Percentiles rank a stretch among this genome's conserved stretches.
phyloP scores from a whole-genome alignment of 108 stramenopile genomes.

The Stephanodiscus triporus region DNA sequence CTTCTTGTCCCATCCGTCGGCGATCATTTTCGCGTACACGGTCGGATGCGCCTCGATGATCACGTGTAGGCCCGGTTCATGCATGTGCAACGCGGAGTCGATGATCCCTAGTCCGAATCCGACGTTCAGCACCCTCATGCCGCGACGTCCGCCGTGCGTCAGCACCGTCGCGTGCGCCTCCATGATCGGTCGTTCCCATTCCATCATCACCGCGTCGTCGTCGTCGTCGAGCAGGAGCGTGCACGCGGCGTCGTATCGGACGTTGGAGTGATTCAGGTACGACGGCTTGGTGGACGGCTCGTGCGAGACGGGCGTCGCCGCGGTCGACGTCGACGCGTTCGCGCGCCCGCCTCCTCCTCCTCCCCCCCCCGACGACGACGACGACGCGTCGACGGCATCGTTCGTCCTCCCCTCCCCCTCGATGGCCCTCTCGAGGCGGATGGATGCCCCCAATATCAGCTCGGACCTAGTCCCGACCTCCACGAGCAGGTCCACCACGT shows the following conservation, averaged over 20 bases:
- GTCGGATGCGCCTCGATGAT: slow-evolving; percentile 94
- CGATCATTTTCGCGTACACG: slow-evolving; percentile 79
- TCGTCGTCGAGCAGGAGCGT: slow-evolving; percentile 75
- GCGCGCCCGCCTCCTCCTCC: background rate
- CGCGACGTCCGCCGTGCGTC: slow-evolving; percentile 17
- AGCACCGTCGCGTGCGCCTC: slow-evolving; percentile 86
- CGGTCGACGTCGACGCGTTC: background rate
- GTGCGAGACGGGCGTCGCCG: slow-evolving; percentile 44
- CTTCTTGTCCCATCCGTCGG: slow-evolving; percentile 84
- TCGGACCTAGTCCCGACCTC: slow-evolving; percentile 80
- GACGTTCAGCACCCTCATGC: slow-evolving; percentile 82
- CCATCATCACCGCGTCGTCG: slow-evolving; percentile 96
- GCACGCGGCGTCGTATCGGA: slow-evolving; percentile 64
- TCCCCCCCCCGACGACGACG: background rate
- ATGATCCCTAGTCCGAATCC: slow-evolving; percentile 95
- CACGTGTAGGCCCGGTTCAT: slow-evolving; percentile 64
- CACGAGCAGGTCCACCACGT: slow-evolving; percentile 80
- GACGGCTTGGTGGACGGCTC: slow-evolving; percentile 84
- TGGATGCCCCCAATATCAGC: slow-evolving; percentile 76
- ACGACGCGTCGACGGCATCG: background rate
- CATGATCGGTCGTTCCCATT: slow-evolving; percentile 96
- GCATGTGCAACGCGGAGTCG: slow-evolving; percentile 77
- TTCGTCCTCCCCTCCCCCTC: slow-evolving; percentile 1
- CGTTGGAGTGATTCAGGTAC: slow-evolving; percentile 63
- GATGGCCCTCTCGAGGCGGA: slow-evolving; percentile 44